Base-by-base conservation (phyloP, 257 asterid genomes). In the Primulina tabacum region DNA sequence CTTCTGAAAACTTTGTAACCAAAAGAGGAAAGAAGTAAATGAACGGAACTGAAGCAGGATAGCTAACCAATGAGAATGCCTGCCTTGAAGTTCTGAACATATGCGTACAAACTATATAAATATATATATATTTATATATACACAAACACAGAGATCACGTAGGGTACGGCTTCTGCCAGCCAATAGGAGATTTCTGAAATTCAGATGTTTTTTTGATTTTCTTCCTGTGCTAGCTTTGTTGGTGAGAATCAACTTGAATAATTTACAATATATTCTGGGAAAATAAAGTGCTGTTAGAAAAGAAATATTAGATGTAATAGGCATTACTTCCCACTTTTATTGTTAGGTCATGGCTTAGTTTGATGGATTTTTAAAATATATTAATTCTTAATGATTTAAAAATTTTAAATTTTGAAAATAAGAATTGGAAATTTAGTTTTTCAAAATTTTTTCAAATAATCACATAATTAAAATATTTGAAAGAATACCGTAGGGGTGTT, bases 171-270 rank as follows among this genome's bases (percentile, higher is more conserved):
- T 28, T 56, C 73, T 85, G 67, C 68, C 78, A 69, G 62, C 89
- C 94, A 89, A 87, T 83, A 74, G 80, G 80, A 76, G 85, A 75
- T 40, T 82, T 80, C 80, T 80, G 84, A 71, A 71, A 53, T 75
- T 75, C 78, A 50, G 21, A 58, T 47, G 8, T 60, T 70, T 73
- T 73, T 66, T 64, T 24, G 70, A 62, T n/a, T 59, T 58, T 40
- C 72, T 72, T 67, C 66, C 79, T 37, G 11, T 37, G 30, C 30
- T 28, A 28, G 9, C 43, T 37, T 37, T 37, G 16, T 9, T 40
- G n/a, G n/a, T 43, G 53, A 47, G 12, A 47, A 47, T 5, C 20
- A 50, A 14, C 20, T 50, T 50, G 20, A 50, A 5, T 16, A 50
- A 50, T 50, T 14, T 50, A 2, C 4, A 50, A 47, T 17, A 50